Base-by-base conservation (phyloP, 2,329 filamentous ascomycete species). In the Lachnellula cervina region DNA sequence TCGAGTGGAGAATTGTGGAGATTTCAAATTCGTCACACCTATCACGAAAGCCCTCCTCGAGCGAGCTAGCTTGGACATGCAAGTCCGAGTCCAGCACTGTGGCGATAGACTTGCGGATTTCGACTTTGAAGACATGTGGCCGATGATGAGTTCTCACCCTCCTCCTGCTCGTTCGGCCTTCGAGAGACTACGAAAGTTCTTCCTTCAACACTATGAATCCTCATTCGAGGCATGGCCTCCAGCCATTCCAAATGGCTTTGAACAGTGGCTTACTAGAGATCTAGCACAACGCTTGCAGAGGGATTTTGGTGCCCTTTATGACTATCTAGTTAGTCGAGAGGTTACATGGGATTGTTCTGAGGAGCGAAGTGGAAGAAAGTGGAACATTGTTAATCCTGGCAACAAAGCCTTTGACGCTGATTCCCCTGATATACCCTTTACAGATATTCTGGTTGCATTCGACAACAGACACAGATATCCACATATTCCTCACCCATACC, bases 241-340 rank as follows among this genome's bases (percentile, higher is more conserved):
- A 1, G 69, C 66, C 19, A 62, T 69, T 38, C 63, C 38, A 2
- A 71, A 73, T 0, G 74, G 68, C 8, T 73, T 78, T 34, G 76
- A 79, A 9, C 74, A 75, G 40, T 88, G 85, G 85, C 73, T 89
- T 13, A 85, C 80, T 4, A 76, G 86, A 42, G 77, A 75, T 3
- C 68, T 87, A 17, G 77, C 77, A 1, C 75, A 78, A 47, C 74
- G 74, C 2, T 68, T 89, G n/a, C 83, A 87, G 60, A 75, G 74
- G 34, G 86, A 89, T 61, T 88, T 89, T 63, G 82, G 83, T 2
- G 80, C 82, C 0, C 72, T 89, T 1, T 89, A 89, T 63, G 85
- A 89, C 64, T 88, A 87, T 59, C 73, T 89, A 1, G 85, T 89
- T 16, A 81, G 89, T 67, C 78, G 83, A 5, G 81, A 87, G 47